These are phyloP conservation scores for Rugonectria rugulosa DNA, from an alignment of 2,329 filamentous ascomycete species.

Conservation along the genomic window DNA sequence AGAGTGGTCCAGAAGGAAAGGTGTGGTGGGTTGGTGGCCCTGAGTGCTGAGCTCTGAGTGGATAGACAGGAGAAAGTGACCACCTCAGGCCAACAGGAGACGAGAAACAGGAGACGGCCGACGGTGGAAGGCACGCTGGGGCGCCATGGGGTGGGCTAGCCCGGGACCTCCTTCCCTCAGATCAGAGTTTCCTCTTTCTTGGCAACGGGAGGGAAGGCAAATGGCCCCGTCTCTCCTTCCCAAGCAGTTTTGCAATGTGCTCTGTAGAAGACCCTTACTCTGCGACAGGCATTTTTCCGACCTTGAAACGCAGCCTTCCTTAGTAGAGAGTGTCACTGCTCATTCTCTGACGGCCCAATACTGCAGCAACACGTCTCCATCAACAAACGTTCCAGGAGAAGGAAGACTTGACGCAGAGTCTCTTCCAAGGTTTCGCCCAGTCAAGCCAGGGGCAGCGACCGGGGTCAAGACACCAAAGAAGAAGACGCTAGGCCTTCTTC, in stretches of 20 bases:
- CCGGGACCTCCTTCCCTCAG: not conserved
- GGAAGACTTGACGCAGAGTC: not conserved
- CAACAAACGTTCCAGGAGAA: not conserved
- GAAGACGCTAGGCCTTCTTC: not conserved
- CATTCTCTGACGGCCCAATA: too few relatives aligned
- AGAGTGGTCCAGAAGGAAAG: not conserved
- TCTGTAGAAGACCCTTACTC: too few relatives aligned
- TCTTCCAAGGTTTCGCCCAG: conserved; percentile 1
- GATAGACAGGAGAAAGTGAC: conserved; percentile 2
- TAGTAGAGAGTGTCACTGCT: too few relatives aligned
- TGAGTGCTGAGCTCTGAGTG: conserved; percentile 20
- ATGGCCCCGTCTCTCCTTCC: too few relatives aligned
- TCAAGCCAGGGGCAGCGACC: conserved; percentile 3
- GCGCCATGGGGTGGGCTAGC: not conserved
- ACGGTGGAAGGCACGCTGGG: not conserved
- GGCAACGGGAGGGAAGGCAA: not conserved
- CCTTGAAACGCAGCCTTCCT: too few relatives aligned
- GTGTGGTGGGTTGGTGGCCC: conserved; percentile 9
- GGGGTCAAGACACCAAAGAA: not conserved
- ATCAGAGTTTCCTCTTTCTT: not conserved
- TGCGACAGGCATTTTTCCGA: too few relatives aligned
- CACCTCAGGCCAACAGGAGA: conserved; percentile 35
- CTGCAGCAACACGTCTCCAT: too few relatives aligned
- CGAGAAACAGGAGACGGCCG: conserved; percentile 19
- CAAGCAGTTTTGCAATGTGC: too few relatives aligned